A percentile compares a stretch with the other conserved stretches of the same genome.
These are phyloP conservation scores for Eurotiales sp. DNA, from an alignment of 2,329 filamentous ascomycete genomes.

Conservation along the genomic window DNA sequence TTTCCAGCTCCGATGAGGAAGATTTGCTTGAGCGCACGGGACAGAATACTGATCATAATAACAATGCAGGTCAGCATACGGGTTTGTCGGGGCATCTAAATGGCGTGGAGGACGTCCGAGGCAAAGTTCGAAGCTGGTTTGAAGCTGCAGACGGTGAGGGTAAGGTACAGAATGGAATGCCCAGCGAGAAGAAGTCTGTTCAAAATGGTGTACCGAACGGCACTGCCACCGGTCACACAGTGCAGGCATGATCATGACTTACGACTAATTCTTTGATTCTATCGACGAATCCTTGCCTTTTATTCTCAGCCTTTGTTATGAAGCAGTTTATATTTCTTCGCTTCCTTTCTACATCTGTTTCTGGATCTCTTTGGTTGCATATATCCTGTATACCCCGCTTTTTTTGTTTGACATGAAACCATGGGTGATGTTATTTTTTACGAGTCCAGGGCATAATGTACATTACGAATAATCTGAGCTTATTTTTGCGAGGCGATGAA, in stretches of 20 bases:
- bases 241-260: too few relatives aligned
- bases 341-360: background rate
- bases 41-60: slow-evolving; percentile 15
- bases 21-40: slow-evolving; percentile 48
- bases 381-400: background rate
- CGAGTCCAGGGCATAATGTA: too few relatives aligned
- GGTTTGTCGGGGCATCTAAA: slow-evolving; percentile 20
- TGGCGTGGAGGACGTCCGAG: slow-evolving; percentile 36
- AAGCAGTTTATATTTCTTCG: background rate
- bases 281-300: too few relatives aligned
- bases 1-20: slow-evolving; percentile 56
- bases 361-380: too few relatives aligned
- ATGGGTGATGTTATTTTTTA: too few relatives aligned
- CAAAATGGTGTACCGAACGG: background rate
- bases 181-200: slow-evolving; percentile 3
- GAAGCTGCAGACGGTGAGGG: slow-evolving; percentile 20
- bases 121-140: slow-evolving; percentile 34
- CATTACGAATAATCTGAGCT: too few relatives aligned
- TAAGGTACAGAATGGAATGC: background rate
- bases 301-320: too few relatives aligned
- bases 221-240: too few relatives aligned
- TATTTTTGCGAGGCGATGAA: too few relatives aligned
- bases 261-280: too few relatives aligned
- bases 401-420: background rate
- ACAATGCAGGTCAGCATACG: slow-evolving; percentile 22